Evolutionary conservation across 257 asterid genomes (phyloP), one percentile per base, ranked within the genome.

Genomic region (Catharanthus roseus): DNA sequence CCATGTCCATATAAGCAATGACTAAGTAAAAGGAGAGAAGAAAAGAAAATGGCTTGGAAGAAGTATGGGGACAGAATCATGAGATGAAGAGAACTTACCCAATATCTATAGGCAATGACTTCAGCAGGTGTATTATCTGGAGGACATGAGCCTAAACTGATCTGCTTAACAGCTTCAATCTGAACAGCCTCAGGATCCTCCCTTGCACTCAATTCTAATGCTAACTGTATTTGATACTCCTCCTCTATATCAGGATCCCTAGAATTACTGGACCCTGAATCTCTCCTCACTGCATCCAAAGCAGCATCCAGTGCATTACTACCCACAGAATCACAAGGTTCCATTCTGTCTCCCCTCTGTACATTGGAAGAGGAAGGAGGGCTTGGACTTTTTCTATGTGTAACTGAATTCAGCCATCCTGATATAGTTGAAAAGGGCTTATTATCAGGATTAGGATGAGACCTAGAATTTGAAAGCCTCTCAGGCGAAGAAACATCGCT

Each of bases 111-210:
- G 1, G 96, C 97, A 70, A 89, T 82, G 56, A 91, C 90, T 81
- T 91, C 96, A 38, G 98, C 98, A 0, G 92, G 95, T 55, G 95
- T 83, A 60, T 91, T 88, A 72, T 89, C 88, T 7, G 88, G 85
- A 13, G 83, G 84, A 74, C 86, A 85, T 62, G 97, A 83, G 72
- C 97, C 96, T 69, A 93, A 91, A 80, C 98, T 93, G 72, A 93
- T 93, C 85, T 91, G 96, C 80, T 93, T 93, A 41, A 93, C 97
- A 73, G 98, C 98, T 85, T 93, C 98, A 79, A 91, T 93, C 80
- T 93, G 98, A 72, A 89, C 97, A 39, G 98, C 98, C 86, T 91
- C 98, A 0, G 98, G 98, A 69, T 93, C 98, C 83, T 93, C 98
- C 80, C 86, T 89, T 36, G 98, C 97, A 77, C 98, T 93, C 82